Conservation (phyloP, 306 rosid species). For the Fagus sylvatica region DNA sequence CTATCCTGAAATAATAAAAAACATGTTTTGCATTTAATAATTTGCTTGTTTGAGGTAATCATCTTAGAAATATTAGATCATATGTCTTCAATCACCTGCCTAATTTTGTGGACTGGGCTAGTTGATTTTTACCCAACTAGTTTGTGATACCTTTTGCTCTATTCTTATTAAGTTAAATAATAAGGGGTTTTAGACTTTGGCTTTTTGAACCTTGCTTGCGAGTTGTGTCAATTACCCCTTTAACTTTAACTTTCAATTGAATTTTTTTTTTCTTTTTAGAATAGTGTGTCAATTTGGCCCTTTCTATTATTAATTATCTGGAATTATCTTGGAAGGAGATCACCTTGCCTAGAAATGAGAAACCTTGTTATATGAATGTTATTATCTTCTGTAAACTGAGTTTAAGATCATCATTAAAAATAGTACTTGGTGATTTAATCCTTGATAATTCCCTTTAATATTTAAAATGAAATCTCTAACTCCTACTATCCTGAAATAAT, state of each 20-base stretch:
- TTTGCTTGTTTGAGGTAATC: conserved; percentile 72
- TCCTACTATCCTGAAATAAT: background rate
- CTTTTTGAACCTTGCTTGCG: background rate
- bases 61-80: conserved; percentile 7
- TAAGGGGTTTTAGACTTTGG: background rate
- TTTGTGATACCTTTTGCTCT: background rate
- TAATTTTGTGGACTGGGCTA: background rate
- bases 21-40: background rate
- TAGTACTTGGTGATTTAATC: background rate
- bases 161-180: background rate
- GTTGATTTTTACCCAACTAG: background rate
- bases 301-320: background rate
- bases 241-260: background rate
- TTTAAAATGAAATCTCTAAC: background rate
- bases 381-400: background rate
- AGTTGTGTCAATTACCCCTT: background rate
- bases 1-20: background rate
- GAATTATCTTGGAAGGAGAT: background rate
- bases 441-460: background rate
- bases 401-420: background rate
- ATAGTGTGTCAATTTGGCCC: background rate
- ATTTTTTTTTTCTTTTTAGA: background rate
- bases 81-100: background rate
- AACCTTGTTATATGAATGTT: background rate
- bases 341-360: background rate